Evolutionary conservation across 148 eudicot species (phyloP).

Genomic region (Bassia scoparia): DNA sequence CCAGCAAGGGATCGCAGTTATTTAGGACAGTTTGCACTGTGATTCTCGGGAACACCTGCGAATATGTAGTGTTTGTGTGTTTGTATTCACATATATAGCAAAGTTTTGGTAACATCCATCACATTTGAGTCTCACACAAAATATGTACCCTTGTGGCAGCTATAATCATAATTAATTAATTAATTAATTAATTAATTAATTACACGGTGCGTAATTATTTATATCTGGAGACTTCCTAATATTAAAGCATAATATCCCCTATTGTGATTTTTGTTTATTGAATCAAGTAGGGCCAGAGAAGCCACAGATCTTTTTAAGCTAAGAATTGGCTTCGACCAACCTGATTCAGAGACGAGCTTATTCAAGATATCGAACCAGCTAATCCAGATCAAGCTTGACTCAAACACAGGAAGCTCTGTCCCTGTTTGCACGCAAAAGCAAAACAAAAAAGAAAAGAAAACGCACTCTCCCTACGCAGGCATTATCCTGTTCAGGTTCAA

Average conservation of each 20-base stretch:
- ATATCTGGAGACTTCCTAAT: background rate
- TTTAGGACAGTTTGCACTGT: no score
- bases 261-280: background rate
- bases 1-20: no score
- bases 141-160: background rate
- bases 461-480: conserved; percentile 99
- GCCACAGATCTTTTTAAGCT: conserved; percentile 2
- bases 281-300: background rate
- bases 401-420: conserved; percentile 22
- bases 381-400: conserved; percentile 21
- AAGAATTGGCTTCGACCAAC: conserved; percentile 15
- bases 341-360: conserved; percentile 27
- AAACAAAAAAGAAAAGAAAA: conserved; percentile 38
- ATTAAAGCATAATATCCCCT: background rate
- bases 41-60: no score
- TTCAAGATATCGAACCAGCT: conserved; percentile 24
- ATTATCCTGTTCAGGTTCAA: conserved; percentile 99
- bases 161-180: background rate
- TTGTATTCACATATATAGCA: background rate
- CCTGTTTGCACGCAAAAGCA: conserved; percentile 49
- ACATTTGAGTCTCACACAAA: background rate
- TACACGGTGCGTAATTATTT: background rate
- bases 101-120: no score
- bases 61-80: no score
- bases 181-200: no score